Base-by-base conservation (phyloP, 2,329 filamentous ascomycete genomes). In the Tolypocladium album region DNA sequence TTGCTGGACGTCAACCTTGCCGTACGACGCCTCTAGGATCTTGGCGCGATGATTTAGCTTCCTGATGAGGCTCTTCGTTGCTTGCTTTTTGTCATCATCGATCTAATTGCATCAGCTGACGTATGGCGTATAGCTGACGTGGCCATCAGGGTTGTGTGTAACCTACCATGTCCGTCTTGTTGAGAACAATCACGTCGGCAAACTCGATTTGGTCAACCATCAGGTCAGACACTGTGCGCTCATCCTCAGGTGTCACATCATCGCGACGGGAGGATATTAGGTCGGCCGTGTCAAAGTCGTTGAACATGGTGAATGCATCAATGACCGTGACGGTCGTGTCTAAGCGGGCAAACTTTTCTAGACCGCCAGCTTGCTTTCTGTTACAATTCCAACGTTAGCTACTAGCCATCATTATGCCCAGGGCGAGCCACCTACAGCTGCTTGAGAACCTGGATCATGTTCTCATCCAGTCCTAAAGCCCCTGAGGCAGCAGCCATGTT, bases 201-300 rank as follows among this genome's bases (percentile, higher is more conserved):
- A 91, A 91, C 71, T 91, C 88, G 61, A 90, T 88, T 67, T 90
- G 88, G 65, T 90, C 88, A 0, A 89, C 86, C 80, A 90, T 88
- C 0, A 91, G 78, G 64, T 90, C 87, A 0, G 87, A 89, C 2
- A 91, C 87, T 0, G 86, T 90, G 0, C 88, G 76, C 64, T 91
- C 87, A 61, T 91, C 88, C 64, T 90, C 88, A 0, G 82, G 70
- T 6, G 82, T 76, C 1, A 87, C 82, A 36, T 87, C 84, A 6
- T 86, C 79, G 15, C 77, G 84, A 2, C 88, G 80, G 27, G 84
- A 80, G 0, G 85, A 86, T 0, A 90, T 72, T 17, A 90, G 79
- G 60, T 90, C 86, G 1, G 80, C 78, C 0, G 88, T 90, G 65
- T 88, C 82, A 67, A 91, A 90, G 68, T 89, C 88, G 57, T 86